Base-by-base conservation (phyloP, 805 yeast genomes). In the Candida verbasci region DNA sequence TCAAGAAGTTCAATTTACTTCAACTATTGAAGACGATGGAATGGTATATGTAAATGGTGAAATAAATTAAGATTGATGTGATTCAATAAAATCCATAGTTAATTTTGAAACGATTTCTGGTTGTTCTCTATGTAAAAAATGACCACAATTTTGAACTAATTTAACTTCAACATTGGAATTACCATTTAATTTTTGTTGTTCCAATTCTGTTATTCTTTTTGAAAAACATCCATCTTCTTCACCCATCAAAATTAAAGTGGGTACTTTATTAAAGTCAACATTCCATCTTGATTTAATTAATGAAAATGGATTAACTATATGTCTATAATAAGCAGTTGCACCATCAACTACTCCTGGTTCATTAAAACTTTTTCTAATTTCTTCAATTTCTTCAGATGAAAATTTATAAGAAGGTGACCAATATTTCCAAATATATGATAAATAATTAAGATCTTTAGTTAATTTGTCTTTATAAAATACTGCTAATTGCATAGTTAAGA, bases 321-420 rank as follows among this genome's bases (percentile, higher is more conserved):
- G 56, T 26, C 70, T 47, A 42, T 66, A 66, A 42, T 65, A 66
- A 9, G 65, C 68, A 3, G 72, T 65, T 17, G 60, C 53, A 9
- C 55, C 56, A 29, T 62, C 60, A 9, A 61, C 37, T 3, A 56
- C 62, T 1, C 53, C 52, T 10, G 52, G 52, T 16, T 46, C 37
- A 8, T 35, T 29, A n/a, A 66, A 45, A 1, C 60, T 55, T n/a
- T 43, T 43, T 34, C 58, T 46, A 11, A 63, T 64, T 11, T 47
- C 41, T 16, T 41, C 59, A 17, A 64, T 56, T 9, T 50, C 60
- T 10, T 37, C 42, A 9, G 35, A 21, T 11, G 50, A 18, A 36
- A 53, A 62, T 12, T 55, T 46, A 67, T 68, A 65, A 1, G 55
- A 47, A 1, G 72, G 70, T 3, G 68, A 60, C 72, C 72, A 66